Conservation (phyloP, 78 protist genomes). For the Goniomonas avonlea region DNA sequence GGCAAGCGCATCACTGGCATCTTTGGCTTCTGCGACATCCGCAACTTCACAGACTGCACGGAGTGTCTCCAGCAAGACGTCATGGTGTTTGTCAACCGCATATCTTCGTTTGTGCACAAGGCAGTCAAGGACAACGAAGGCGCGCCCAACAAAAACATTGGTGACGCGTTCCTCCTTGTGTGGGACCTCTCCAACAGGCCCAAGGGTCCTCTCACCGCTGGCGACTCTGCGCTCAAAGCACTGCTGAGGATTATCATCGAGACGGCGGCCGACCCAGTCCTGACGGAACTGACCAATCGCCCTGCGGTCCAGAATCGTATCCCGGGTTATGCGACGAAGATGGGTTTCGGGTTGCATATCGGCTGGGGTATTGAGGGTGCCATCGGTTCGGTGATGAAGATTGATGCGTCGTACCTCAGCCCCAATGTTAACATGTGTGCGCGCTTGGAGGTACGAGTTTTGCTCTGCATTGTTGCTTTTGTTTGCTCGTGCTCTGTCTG, state of each 20-base stretch:
- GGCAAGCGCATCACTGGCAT: not conserved
- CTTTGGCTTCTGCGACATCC: conserved; percentile 13
- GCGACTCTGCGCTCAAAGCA: not conserved
- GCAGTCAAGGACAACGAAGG: conserved; percentile 1
- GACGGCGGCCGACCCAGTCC: not conserved
- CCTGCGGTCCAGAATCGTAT: not conserved
- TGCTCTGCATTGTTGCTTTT: not conserved
- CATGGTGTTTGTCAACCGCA: not conserved
- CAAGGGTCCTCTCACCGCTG: not conserved
- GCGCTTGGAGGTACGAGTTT: not conserved
- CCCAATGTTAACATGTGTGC: conserved; percentile 22
- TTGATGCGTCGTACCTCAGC: conserved; percentile 24
- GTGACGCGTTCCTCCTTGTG: conserved; percentile 9
- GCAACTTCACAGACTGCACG: not conserved
- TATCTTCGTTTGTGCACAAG: not conserved
- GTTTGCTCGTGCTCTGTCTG: not conserved
- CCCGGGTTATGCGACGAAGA: not conserved
- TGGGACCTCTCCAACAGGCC: too few relatives aligned
- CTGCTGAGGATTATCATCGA: not conserved
- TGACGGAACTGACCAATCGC: not conserved
- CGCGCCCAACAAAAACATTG: conserved; percentile 17
- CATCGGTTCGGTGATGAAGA: not conserved
- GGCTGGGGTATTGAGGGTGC: conserved; percentile 19
- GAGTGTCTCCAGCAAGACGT: conserved; percentile 18
- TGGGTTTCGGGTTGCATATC: not conserved